phyloP scores from a whole-genome alignment of 108 stramenopile genomes.

The Conticribra weissflogii region DNA sequence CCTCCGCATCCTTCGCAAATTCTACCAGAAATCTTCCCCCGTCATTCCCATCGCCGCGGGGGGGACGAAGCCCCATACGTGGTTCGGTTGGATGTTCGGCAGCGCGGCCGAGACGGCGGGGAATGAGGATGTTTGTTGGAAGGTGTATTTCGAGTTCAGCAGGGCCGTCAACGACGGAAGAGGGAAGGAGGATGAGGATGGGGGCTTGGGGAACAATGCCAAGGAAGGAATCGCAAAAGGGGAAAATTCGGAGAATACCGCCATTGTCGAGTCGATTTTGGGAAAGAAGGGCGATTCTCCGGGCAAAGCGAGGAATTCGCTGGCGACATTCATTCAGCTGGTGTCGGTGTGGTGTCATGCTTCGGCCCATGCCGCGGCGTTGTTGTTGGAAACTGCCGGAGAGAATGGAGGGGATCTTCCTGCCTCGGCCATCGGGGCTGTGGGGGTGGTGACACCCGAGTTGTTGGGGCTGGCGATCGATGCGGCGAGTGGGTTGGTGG shows the following conservation, averaged over 20 bases:
- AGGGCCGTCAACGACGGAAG: constrained; percentile 28
- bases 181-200: constrained; percentile 26
- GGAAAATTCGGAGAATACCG: constrained; percentile 15
- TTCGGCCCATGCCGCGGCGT: constrained; percentile 37
- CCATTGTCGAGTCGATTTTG: constrained; percentile 52
- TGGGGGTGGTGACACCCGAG: constrained; percentile 20
- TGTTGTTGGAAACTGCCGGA: constrained; percentile 6
- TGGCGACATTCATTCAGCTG: constrained; percentile 68
- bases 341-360: constrained; percentile 66
- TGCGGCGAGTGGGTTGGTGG: constrained; percentile 66
- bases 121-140: constrained; percentile 49
- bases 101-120: not conserved
- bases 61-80: constrained; percentile 49
- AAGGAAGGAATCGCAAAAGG: not conserved
- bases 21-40: constrained; percentile 63
- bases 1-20: constrained; percentile 73
- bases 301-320: constrained; percentile 50
- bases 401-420: not conserved
- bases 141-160: constrained; percentile 56
- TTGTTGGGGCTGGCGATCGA: constrained; percentile 61
- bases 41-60: constrained; percentile 58
- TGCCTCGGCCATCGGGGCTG: not conserved
- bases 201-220: not conserved
- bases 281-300: constrained; percentile 62
- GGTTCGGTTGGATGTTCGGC: constrained; percentile 60